Evolutionary conservation across 495 filamentous ascomycete species (phyloP).

Genomic region (Articulospora tetracladia): DNA sequence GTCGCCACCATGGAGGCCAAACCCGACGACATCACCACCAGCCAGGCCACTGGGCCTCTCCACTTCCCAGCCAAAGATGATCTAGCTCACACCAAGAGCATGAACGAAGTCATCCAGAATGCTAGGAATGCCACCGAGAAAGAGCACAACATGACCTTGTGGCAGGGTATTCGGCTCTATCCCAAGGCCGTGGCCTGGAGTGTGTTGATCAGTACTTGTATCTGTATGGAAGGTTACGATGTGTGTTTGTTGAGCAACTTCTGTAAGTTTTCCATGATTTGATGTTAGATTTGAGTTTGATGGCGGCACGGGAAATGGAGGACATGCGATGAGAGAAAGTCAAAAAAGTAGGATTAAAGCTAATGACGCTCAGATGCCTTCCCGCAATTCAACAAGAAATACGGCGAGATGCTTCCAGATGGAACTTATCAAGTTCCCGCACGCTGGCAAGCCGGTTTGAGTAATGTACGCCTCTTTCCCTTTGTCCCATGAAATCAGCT

Average conservation of each 20-base stretch:
- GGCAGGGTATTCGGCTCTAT: conserved; percentile 48
- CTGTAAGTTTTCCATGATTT: conserved; percentile 30
- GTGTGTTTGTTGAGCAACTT: conserved; percentile 56
- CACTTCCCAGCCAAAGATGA: conserved; percentile 20
- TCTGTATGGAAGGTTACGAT: conserved; percentile 65
- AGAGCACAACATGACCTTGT: conserved; percentile 51
- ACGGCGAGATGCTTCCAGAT: conserved; percentile 51
- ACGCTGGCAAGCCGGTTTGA: conserved; percentile 73
- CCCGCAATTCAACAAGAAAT: conserved; percentile 63
- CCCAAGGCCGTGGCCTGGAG: conserved; percentile 58
- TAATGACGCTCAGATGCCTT: conserved; percentile 38
- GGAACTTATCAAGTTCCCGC: conserved; percentile 67
- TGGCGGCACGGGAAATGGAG: not conserved
- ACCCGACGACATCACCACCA: not conserved
- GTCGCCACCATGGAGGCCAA: conserved; percentile 5
- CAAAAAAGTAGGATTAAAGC: not conserved
- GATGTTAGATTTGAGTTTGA: not conserved
- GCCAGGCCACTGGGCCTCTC: conserved; percentile 4
- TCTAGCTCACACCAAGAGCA: conserved; percentile 27
- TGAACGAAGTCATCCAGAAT: conserved; percentile 38
- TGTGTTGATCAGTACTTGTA: conserved; percentile 56
- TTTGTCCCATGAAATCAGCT: not conserved
- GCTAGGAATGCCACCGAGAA: conserved; percentile 45
- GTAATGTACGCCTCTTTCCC: conserved; percentile 44
- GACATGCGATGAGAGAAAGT: too few species aligned